A percentile compares a stretch with the other conserved stretches of the same genome.
Evolutionary conservation across 106 monocot species (phyloP).

Genomic region (Triglochin maritima): DNA sequence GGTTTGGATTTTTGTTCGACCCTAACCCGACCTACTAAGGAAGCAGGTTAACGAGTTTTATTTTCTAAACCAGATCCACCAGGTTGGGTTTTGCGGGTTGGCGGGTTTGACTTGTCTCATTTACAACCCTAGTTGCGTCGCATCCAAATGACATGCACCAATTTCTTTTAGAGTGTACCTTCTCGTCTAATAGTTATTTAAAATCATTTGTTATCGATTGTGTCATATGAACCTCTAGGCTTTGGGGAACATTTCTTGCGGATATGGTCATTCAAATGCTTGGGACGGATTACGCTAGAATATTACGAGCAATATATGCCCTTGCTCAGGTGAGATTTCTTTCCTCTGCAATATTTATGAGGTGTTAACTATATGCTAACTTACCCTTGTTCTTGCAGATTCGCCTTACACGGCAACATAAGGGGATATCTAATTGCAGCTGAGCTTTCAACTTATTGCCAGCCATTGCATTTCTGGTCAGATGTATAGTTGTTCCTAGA

Average conservation of each 20-base stretch:
- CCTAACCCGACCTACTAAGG: no score
- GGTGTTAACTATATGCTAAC: background rate
- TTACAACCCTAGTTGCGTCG: no score
- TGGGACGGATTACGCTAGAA: conserved; percentile 91
- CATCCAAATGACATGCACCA: no score
- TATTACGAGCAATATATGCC: conserved; percentile 86
- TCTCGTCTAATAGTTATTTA: no score
- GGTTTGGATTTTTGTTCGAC: no score
- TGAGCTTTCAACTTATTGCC: background rate
- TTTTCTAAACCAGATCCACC: no score
- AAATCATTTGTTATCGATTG: no score
- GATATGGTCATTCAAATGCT: conserved; percentile 94
- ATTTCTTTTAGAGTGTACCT: no score
- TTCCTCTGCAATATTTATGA: background rate
- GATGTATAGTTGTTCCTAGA: background rate
- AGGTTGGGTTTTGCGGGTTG: no score
- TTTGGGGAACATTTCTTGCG: conserved; percentile 87
- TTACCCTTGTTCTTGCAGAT: conserved; percentile 26
- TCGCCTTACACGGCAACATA: conserved; percentile 52
- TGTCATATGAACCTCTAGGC: conserved; percentile 22
- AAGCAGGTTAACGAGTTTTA: no score
- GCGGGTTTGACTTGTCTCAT: no score
- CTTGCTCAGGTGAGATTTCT: conserved; percentile 60
- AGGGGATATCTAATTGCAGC: conserved; percentile 25
- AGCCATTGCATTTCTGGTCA: background rate